Base-by-base conservation (phyloP, 192 early-diverging fungal genomes). In the Coemansia sp. region DNA sequence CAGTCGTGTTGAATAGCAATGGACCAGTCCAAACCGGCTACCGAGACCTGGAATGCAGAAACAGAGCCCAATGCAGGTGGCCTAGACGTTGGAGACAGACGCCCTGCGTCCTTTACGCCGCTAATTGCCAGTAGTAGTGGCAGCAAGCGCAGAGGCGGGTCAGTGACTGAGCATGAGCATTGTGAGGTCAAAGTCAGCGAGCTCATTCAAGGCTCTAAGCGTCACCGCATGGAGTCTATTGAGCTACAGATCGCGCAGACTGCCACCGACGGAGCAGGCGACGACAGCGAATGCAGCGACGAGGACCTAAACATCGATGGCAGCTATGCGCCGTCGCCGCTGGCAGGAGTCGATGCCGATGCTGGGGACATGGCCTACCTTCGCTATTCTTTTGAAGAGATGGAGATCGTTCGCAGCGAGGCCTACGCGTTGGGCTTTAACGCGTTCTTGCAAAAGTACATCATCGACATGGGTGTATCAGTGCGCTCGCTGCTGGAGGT, bases 381-480 rank as follows among this genome's bases (percentile, higher is more conserved):
- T 59, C 67, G 68, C 37, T 79, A 73, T 37, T 73, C 73, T 5
- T 27, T 19, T 4, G 77, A 64, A 11, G 80, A 78, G 63, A 75
- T 72, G 46, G 74, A 74, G 45, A 23, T 73, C 17, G 66, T 85
- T 19, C 76, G 76, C 39, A 6, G 38, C 23, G 78, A 85, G 23
- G 83, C 78, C 7, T 64, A 70, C 17, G 31, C 63, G 19, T 64
- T 85, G 21, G 83, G 79, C 1, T 51, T 77, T 38, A 42, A 38
- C 14, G 74, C 60, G 34, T 93, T 91, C 68, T 69, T 93, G 74
- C 76, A 90, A 50, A 86, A 93, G 64, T 90, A 90, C 48, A 53
- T 86, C 3, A 66, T 83, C 44, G 72, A 86, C 15, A 72, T 77
- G 44, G 46, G 67, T 0, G 62, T 87, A 23, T 78, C 89, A 3